Base-by-base conservation (phyloP, 2,329 filamentous ascomycete species). In the Dactylella cylindrospora region DNA sequence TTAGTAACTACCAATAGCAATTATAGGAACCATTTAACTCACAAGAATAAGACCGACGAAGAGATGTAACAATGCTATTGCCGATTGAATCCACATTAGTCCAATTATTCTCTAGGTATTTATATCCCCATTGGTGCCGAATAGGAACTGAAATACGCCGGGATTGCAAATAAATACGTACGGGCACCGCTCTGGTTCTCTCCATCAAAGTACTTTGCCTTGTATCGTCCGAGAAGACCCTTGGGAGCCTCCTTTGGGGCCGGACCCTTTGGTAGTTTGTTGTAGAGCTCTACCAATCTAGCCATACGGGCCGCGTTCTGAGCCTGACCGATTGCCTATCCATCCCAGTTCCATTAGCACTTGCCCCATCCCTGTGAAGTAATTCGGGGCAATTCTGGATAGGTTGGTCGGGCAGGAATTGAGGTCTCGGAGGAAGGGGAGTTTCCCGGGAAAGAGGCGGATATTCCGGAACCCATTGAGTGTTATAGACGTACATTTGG, bases 261-360 rank as follows among this genome's bases (percentile, higher is more conserved):
- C 70, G 88, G 76, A 70, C 93, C 94, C 73, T 90, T 89, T 73
- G 94, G 93, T 62, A 98, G 89, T 77, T 91, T 94, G 80, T 94
- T 89, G 83, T 98, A 98, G 83, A 98, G 97, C 79, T 82, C 88
- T 76, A 97, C 91, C 70, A 98, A 90, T 72, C 90, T 88, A 76
- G 95, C 87, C 93, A 98, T 97, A 75, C 91, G 89, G 73, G 90
- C 83, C 73, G 93, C 93, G 84, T 97, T 91, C 74, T 90, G 88
- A 70, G 90, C 90, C 74, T 87, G 86, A 73, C 93, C 91, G 74
- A 98, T 90, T 71, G 88, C 90, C 93, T 97, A 74, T 68, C 66
- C 61, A 44, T 52, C 52, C 67, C 70, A 13, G 15, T 40, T 26
- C 39, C n/a, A 32, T 28, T 28, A 43, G 29, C 4, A 20, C 32